phyloP scores from a whole-genome alignment of 2,329 filamentous ascomycete genomes.

The Tolypocladium pustulatum region DNA sequence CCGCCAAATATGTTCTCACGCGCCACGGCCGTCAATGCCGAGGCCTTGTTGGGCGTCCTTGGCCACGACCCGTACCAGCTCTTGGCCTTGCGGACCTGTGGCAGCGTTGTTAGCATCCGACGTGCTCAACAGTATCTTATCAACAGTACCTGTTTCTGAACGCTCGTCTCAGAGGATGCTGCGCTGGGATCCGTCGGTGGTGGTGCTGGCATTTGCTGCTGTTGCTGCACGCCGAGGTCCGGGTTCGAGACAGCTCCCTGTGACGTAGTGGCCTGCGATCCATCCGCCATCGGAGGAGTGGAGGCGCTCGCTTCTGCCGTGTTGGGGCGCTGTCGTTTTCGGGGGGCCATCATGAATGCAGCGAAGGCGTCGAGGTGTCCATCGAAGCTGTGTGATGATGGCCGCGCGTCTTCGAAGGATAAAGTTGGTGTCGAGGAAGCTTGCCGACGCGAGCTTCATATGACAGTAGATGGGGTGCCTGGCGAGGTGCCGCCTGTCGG shows the following conservation, averaged over 20 bases:
- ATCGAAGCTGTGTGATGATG: constrained; percentile 2
- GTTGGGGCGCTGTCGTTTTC: constrained; percentile 22
- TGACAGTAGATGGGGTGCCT: neutral
- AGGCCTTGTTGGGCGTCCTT: constrained; percentile 44
- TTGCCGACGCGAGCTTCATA: neutral
- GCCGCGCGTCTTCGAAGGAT: neutral
- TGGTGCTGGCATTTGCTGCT: constrained; percentile 3
- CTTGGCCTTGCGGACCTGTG: constrained; percentile 38
- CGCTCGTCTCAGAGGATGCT: neutral
- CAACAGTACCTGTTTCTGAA: constrained; percentile 8
- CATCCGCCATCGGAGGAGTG: constrained; percentile 8
- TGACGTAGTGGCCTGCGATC: constrained; percentile 9
- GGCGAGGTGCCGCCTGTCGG: neutral
- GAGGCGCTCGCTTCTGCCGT: constrained; percentile 11
- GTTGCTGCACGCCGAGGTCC: constrained; percentile 1
- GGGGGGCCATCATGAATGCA: constrained; percentile 17
- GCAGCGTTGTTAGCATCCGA: neutral
- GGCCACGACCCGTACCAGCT: constrained; percentile 58
- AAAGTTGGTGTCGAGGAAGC: neutral
- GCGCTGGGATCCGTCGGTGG: neutral
- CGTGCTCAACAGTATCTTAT: neutral
- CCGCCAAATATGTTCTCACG: constrained; percentile 51
- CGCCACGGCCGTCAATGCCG: constrained; percentile 48
- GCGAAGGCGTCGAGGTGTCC: constrained; percentile 1
- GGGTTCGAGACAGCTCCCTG: constrained; percentile 1